Evolutionary conservation across 202 grass and related monocot species (phyloP).

Genomic region (Elaeis oleifera): DNA sequence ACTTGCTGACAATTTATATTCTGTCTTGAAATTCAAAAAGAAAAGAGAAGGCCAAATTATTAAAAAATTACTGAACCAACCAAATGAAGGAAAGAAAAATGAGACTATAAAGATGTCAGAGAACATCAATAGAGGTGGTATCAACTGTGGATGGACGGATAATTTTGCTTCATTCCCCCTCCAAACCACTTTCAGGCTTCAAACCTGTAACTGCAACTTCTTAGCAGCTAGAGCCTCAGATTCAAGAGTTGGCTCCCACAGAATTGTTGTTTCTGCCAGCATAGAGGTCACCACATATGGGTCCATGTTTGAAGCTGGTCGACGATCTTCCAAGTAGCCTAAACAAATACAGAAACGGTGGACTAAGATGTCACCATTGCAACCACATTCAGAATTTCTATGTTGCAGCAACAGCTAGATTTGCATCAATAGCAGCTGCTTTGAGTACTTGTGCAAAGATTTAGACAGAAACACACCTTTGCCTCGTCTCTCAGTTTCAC

Average conservation of each 20-base stretch:
- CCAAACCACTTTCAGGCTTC: background rate
- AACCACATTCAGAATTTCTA: slow-evolving; percentile 8
- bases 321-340: slow-evolving; percentile 96
- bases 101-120: no score
- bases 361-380: background rate
- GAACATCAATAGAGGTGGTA: no score
- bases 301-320: slow-evolving; percentile 96
- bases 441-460: no score
- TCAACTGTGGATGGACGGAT: no score
- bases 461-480: slow-evolving; percentile 50
- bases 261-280: slow-evolving; percentile 69
- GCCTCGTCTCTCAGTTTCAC: slow-evolving; percentile 78
- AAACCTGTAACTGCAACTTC: slow-evolving; percentile 76
- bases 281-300: slow-evolving; percentile 83
- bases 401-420: slow-evolving; percentile 4
- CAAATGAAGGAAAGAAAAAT: no score
- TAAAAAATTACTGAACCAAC: no score
- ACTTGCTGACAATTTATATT: no score
- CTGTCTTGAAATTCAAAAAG: no score
- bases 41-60: no score
- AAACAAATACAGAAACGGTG: background rate
- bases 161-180: background rate
- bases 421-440: background rate
- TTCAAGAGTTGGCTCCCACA: slow-evolving; percentile 83
- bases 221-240: slow-evolving; percentile 77